Conservation (phyloP, 73 alveolate species). For the Uronychia binucleata region DNA sequence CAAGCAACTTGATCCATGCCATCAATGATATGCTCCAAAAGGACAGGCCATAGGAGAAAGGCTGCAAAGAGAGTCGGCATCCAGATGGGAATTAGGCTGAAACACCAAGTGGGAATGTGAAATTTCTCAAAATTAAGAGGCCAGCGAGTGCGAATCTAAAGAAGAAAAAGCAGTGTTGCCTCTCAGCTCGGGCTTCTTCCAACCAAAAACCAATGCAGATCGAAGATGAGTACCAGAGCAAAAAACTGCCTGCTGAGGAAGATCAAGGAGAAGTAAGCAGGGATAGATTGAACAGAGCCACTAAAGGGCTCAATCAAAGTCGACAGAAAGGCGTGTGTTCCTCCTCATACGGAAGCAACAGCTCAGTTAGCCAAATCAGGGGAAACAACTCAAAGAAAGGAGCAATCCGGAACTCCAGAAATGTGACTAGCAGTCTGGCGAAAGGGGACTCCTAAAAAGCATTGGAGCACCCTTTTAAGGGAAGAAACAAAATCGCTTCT, state of each 20-base stretch:
- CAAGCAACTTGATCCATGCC: neutral
- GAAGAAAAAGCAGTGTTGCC: neutral
- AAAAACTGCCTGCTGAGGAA: neutral
- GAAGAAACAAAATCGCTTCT: too few species aligned
- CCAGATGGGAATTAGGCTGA: neutral
- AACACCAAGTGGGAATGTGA: neutral
- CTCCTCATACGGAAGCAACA: neutral
- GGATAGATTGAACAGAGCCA: neutral
- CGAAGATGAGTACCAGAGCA: neutral
- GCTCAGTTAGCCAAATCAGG: neutral
- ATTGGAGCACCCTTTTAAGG: too few species aligned
- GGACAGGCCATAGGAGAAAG: neutral
- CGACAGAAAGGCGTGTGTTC: neutral
- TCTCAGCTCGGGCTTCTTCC: neutral
- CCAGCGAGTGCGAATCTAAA: neutral
- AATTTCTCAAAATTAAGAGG: neutral
- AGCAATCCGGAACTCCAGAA: neutral
- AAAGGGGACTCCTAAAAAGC: neutral
- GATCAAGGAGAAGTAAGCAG: neutral
- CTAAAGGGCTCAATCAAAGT: neutral
- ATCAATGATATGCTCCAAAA: neutral
- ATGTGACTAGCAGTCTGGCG: neutral
- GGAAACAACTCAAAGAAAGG: neutral
- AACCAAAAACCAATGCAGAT: neutral
- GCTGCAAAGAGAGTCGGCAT: neutral